Evolutionary conservation across 441 rosid species (phyloP).

Genomic region (Omphalea diandra): DNA sequence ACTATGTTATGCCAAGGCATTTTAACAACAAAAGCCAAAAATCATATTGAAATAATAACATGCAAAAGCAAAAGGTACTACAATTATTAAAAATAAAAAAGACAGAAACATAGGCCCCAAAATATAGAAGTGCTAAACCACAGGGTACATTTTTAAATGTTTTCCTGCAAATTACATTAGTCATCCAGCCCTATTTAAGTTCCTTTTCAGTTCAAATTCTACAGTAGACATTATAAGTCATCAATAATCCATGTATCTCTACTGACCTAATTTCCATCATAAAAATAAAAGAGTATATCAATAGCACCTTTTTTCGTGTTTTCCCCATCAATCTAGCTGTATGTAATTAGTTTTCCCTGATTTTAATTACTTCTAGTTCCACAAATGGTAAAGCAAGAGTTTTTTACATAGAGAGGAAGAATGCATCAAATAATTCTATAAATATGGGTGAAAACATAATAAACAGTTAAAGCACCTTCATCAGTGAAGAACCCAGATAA

Average conservation of each 20-base stretch:
- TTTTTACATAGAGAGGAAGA: not conserved
- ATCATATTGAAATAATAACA: not conserved
- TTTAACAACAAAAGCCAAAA: not conserved
- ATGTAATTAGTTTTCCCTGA: not conserved
- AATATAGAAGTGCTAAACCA: not conserved
- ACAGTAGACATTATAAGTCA: not conserved
- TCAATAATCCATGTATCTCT: not conserved
- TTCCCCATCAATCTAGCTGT: not conserved
- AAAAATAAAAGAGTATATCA: not conserved
- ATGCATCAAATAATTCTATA: not conserved
- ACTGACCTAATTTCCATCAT: too few species aligned
- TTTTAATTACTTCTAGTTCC: not conserved
- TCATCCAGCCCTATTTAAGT: not conserved
- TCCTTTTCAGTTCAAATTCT: not conserved
- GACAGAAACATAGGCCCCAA: not conserved
- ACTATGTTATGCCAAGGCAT: not conserved
- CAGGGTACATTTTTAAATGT: not conserved
- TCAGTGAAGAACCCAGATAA: constrained; percentile 58
- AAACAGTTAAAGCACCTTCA: constrained; percentile 55
- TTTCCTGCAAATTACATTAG: not conserved
- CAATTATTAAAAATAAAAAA: not conserved
- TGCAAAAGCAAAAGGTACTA: not conserved
- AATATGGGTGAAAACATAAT: not conserved
- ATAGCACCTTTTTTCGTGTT: not conserved
- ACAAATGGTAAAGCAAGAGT: not conserved